Percentiles rank a stretch among this genome's conserved stretches.
Conservation (phyloP, 371 early-diverging fungal species). For the Coemansia linderi region DNA sequence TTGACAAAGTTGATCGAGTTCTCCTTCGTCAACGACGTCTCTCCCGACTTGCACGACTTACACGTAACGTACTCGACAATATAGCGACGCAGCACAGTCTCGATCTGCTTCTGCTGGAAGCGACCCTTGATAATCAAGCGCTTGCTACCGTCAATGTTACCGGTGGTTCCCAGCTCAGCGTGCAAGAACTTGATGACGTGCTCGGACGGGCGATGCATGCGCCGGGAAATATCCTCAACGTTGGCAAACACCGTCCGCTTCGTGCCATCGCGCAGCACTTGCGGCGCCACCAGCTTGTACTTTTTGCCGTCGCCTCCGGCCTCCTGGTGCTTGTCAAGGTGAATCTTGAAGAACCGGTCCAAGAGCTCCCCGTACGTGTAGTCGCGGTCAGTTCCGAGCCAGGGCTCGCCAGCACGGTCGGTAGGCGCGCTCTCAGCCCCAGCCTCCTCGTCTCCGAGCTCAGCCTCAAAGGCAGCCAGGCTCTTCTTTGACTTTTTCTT, state of each 20-base stretch:
- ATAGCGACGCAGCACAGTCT: conserved; percentile 97
- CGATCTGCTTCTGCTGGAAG: conserved; percentile 99
- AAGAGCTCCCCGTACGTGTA: conserved; percentile 95
- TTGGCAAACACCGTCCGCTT: conserved; percentile 97
- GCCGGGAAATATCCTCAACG: conserved; percentile 87
- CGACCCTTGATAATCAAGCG: conserved; percentile 97
- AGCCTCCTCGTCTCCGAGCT: conserved; percentile 60
- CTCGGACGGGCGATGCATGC: conserved; percentile 95
- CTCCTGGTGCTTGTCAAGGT: conserved; percentile 94
- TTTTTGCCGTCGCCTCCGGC: conserved; percentile 88
- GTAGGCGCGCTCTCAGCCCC: conserved; percentile 48
- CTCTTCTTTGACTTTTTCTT: conserved; percentile 91
- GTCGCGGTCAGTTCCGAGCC: conserved; percentile 90
- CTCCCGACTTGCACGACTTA: conserved; percentile 97
- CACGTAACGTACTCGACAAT: conserved; percentile 99
- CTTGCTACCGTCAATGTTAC: conserved; percentile 94
- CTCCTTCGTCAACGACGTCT: conserved; percentile 96
- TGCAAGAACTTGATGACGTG: conserved; percentile 98
- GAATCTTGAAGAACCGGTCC: conserved; percentile 85
- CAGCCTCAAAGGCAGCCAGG: conserved; percentile 83
- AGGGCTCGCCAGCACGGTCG: conserved; percentile 70
- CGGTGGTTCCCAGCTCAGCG: conserved; percentile 98
- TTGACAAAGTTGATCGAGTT: conserved; percentile 97
- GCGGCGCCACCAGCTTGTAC: conserved; percentile 93
- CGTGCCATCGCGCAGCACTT: conserved; percentile 89